Percentiles rank a stretch among this genome's conserved stretches.
Conservation (phyloP, 2,329 filamentous ascomycete species). For the Penicillium thymicola region DNA sequence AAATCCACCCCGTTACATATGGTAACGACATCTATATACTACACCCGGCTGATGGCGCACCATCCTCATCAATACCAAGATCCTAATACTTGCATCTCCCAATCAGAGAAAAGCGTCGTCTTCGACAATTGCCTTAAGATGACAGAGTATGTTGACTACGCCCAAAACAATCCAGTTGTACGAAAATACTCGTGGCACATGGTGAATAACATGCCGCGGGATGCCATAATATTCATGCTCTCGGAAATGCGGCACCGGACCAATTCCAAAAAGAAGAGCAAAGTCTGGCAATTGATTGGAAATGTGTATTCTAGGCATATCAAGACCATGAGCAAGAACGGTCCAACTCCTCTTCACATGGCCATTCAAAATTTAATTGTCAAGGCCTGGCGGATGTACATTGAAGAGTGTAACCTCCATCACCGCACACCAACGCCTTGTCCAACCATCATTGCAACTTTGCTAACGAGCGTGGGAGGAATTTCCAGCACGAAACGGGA, state of each 20-base stretch:
- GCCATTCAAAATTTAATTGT: constrained; percentile 26
- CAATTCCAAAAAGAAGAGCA: constrained; percentile 34
- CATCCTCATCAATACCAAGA: constrained; percentile 40
- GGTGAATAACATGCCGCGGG: constrained; percentile 51
- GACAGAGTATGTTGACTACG: constrained; percentile 21
- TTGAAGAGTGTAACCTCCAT: constrained; percentile 21
- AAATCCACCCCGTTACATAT: constrained; percentile 44
- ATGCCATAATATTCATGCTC: constrained; percentile 51
- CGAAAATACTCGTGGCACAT: constrained; percentile 48
- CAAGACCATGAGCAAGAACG: constrained; percentile 19
- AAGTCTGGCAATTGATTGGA: constrained; percentile 48
- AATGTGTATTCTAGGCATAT: constrained; percentile 43
- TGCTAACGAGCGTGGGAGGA: constrained; percentile 8
- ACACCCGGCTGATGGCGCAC: constrained; percentile 46
- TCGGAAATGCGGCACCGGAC: constrained; percentile 40
- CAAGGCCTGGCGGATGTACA: constrained; percentile 27
- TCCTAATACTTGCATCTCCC: constrained; percentile 13
- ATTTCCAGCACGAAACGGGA: neutral
- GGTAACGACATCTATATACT: constrained; percentile 43
- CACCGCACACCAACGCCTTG: constrained; percentile 15
- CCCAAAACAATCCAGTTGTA: constrained; percentile 36
- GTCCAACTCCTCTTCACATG: constrained; percentile 20
- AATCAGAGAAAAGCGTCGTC: constrained; percentile 21
- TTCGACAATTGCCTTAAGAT: constrained; percentile 40
- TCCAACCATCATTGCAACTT: constrained; percentile 19